Evolutionary conservation across 2,329 filamentous ascomycete species (phyloP).

Genomic region (Alternaria ventricosa): DNA sequence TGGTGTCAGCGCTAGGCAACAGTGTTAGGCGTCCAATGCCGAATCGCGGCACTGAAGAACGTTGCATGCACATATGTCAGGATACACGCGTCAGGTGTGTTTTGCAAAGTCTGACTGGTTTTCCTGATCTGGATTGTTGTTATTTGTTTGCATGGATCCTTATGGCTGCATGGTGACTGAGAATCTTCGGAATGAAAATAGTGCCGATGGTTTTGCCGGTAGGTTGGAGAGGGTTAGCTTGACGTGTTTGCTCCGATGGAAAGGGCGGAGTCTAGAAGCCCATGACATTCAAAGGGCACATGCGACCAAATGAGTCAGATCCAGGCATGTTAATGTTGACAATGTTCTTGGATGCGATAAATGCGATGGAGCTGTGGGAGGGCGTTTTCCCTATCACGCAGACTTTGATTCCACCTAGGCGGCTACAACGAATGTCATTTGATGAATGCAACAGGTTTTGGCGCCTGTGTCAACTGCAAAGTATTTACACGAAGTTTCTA

Average conservation of each 20-base stretch:
- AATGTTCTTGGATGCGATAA: neutral
- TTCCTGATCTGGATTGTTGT: neutral
- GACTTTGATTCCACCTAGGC: neutral
- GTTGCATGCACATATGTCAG: neutral
- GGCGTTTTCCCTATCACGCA: neutral
- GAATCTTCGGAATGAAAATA: neutral
- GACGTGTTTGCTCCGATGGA: neutral
- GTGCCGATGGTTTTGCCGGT: neutral
- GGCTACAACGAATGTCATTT: constrained; percentile 2
- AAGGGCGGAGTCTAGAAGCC: neutral
- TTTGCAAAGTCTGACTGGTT: neutral
- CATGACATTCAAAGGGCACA: neutral
- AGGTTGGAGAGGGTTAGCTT: neutral
- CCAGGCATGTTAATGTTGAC: neutral
- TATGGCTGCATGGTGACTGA: neutral
- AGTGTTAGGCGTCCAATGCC: constrained; percentile 6
- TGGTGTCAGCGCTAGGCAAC: neutral
- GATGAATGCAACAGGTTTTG: neutral
- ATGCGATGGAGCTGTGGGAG: neutral
- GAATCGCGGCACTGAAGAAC: neutral
- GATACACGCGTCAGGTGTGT: neutral
- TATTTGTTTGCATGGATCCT: neutral
- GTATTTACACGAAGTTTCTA: neutral
- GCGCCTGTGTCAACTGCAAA: neutral
- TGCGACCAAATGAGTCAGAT: neutral